Evolutionary conservation across 805 yeast genomes (phyloP), one percentile per base, ranked within the genome.

Genomic region (Monosporozyma aquatica): DNA sequence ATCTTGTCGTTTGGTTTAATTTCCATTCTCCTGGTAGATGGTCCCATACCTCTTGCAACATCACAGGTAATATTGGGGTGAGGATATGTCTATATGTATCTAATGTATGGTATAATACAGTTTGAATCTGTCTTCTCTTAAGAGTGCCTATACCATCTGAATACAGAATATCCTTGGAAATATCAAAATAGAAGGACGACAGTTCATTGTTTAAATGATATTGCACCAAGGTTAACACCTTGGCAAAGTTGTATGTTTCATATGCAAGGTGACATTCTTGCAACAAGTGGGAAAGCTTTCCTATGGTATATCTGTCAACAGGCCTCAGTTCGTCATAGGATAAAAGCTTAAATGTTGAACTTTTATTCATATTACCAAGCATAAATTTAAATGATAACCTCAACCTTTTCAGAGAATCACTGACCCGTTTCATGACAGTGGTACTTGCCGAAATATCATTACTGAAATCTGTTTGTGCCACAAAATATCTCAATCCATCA

Each of bases 401-500:
- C 28, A 89, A 61, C 59, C 90, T 92, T 60, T 85, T 84, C 58
- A 85, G 65, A 38, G 83, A 76, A 41, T 89, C 95, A 28, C 80
- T 81, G 22, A 86, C 89, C 50, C 87, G 82, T 25, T 71, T 72
- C 52, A 87, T 68, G 9, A 87, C 76, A 21, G 77, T 77, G 11
- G 82, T 75, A 4, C 94, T 87, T 21, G 85, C 72, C 13, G 76
- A 69, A 35, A 92, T 78, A 59, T 92, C 99, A 36, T 73, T 73
- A 2, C 90, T 79, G 54, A 82, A 92, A 58, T 89, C 90, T 2
- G 92, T 72, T 42, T 86, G 89, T 0, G 97, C 95, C 6, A 82
- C 85, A 83, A 96, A 82, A 43, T 89, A 68, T 51, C 99, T 71
- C 46, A 92, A 66, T 0, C 98, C 98, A 59, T 89, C 97, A 14